Conservation (phyloP, 23 red algal species). For the Gracilaria vermiculophylla region DNA sequence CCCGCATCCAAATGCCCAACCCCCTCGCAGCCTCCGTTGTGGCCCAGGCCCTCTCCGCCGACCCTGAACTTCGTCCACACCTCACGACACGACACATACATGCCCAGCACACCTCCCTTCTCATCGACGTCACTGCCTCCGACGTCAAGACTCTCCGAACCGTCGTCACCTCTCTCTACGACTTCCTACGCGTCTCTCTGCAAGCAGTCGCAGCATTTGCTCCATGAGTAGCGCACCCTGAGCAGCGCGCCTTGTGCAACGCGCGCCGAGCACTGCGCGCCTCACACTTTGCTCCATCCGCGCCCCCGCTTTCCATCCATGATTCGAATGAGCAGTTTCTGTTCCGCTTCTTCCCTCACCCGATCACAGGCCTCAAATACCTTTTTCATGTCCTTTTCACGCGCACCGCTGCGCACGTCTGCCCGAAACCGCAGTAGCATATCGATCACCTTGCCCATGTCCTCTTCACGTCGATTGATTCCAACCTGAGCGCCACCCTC, state of each 20-base stretch:
- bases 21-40: neutral
- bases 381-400: conserved; percentile 36
- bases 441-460: conserved; percentile 1
- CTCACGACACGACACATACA: conserved; percentile 11
- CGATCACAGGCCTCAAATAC: conserved; percentile 26
- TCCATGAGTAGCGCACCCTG: too few species aligned
- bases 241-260: too few species aligned
- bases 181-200: conserved; percentile 42
- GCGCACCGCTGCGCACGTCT: conserved; percentile 15
- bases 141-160: conserved; percentile 49
- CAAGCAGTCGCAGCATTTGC: conserved; percentile 15
- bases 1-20: conserved; percentile 29
- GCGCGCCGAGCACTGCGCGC: neutral
- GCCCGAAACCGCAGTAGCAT: conserved; percentile 13
- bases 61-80: conserved; percentile 52
- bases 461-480: neutral
- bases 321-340: conserved; percentile 27
- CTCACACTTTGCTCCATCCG: conserved; percentile 9
- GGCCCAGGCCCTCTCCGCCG: conserved; percentile 24
- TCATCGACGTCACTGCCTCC: conserved; percentile 26
- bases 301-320: conserved; percentile 25
- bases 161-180: conserved; percentile 46
- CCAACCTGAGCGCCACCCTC: neutral
- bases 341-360: conserved; percentile 11
- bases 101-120: neutral